Conservation (phyloP, 139 green algal genomes). For the Volvox reticuliferus region DNA sequence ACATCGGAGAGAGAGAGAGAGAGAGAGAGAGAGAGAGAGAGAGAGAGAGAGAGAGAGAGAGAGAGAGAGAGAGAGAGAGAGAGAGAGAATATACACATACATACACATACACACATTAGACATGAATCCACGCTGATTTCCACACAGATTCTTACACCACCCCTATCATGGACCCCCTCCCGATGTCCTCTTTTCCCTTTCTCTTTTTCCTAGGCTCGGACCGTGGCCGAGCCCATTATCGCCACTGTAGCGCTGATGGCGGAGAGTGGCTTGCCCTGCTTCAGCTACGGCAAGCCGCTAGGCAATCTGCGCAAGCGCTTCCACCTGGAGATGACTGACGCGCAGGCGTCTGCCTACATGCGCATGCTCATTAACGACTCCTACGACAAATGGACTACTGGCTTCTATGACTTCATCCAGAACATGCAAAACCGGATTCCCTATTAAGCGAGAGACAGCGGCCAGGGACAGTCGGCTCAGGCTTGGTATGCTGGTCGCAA, state of each 20-base stretch:
- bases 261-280: constrained; percentile 90
- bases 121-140: not conserved
- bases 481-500: too few relatives aligned
- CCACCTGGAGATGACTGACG: constrained; percentile 66
- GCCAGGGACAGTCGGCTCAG: too few relatives aligned
- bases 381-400: constrained; percentile 95
- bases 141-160: not conserved
- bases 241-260: constrained; percentile 92
- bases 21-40: too few relatives aligned
- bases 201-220: constrained; percentile 81
- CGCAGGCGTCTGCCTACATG: constrained; percentile 78
- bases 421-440: constrained; percentile 64
- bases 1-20: too few relatives aligned
- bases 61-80: too few relatives aligned
- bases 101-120: too few relatives aligned
- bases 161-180: not conserved
- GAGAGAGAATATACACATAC: too few relatives aligned
- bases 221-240: constrained; percentile 89
- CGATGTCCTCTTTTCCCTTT: not conserved
- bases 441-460: constrained; percentile 22
- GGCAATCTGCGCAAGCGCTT: constrained; percentile 90
- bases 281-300: constrained; percentile 84
- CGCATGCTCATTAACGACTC: constrained; percentile 78
- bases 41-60: too few relatives aligned
- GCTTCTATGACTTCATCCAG: constrained; percentile 91